Evolutionary conservation across 306 rosid species (phyloP), one percentile per base, ranked within the genome.

Genomic region (Elaeagnus macrophylla): DNA sequence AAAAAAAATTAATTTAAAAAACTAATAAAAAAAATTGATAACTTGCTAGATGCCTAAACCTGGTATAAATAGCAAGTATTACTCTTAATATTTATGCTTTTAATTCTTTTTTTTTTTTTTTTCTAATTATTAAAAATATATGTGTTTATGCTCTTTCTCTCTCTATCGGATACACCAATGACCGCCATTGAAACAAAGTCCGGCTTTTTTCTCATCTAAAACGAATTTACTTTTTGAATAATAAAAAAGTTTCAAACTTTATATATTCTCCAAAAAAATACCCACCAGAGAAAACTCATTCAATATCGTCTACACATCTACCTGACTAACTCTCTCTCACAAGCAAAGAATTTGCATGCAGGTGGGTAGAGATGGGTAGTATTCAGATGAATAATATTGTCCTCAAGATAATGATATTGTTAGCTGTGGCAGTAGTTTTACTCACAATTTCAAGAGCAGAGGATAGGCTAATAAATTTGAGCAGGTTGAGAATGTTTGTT

Each of bases 401-500:
- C 38, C 14, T 8, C 12, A 12, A 41, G 32, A 8, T 32, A 4
- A 5, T 61, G 3, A 1, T 37, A n/a, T 40, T 16, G 48, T 39
- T 41, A 0, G 56, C 37, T 35, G 17, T 57, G 20, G 0, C 55
- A 5, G 52, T 44, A 9, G n/a, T 37, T 52, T 51, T 56, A 17
- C 2, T 13, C 18, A 12, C 66, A 11, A 43, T 12, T 17, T 68
- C 80, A 5, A 20, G 72, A 20, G 73, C 68, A n/a, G 72, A 72
- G 19, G 81, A 60, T 7, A 53, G 54, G 37, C 56, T 79, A 4
- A 8, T 83, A 6, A 68, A 65, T 56, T 47, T 16, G 5, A 65
- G 77, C 6, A 84, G 60, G 54, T 20, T 88, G 60, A 6, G 53
- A 39, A 79, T 81, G 87, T 88, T 88, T 43, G 90, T 88, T 17